Percentiles rank a stretch among this genome's conserved stretches.
Evolutionary conservation across 345 rosid genomes (phyloP).

Genomic region (Streptanthus diversifolius): DNA sequence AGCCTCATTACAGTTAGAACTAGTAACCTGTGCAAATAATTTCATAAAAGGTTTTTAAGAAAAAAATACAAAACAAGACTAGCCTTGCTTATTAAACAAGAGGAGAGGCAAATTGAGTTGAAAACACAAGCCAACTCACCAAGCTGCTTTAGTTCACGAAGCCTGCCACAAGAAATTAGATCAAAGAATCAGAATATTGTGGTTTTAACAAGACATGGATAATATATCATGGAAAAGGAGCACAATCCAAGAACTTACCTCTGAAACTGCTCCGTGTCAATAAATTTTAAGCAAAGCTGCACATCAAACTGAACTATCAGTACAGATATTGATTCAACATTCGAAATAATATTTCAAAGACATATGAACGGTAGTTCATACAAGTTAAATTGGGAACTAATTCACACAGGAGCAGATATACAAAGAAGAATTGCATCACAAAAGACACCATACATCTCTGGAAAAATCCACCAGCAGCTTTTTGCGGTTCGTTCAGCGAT

Average conservation of each 20-base stretch:
- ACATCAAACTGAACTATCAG: constrained; percentile 14
- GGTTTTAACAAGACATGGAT: not conserved
- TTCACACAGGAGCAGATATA: not conserved
- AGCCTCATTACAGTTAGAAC: not conserved
- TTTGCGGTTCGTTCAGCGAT: not conserved
- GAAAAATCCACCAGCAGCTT: not conserved
- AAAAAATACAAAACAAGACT: not conserved
- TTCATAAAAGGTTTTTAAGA: not conserved
- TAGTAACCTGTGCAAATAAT: not conserved
- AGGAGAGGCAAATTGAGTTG: not conserved
- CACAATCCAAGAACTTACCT: constrained; percentile 43
- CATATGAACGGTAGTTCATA: not conserved
- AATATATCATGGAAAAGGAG: not conserved
- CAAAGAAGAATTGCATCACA: not conserved
- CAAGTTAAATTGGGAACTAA: not conserved
- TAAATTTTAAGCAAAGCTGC: constrained; percentile 76
- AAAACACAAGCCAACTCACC: constrained; percentile 48
- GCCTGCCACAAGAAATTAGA: constrained; percentile 46
- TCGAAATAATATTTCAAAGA: not conserved
- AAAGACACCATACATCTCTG: not conserved
- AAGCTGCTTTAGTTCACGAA: constrained; percentile 89
- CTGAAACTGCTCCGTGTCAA: constrained; percentile 92
- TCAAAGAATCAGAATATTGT: not conserved
- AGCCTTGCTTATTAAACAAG: not conserved
- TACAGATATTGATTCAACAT: not conserved